These are phyloP conservation scores for Macrolepiota albuminosa DNA, from an alignment of 768 basidiomycete genomes.

Conservation along the genomic window DNA sequence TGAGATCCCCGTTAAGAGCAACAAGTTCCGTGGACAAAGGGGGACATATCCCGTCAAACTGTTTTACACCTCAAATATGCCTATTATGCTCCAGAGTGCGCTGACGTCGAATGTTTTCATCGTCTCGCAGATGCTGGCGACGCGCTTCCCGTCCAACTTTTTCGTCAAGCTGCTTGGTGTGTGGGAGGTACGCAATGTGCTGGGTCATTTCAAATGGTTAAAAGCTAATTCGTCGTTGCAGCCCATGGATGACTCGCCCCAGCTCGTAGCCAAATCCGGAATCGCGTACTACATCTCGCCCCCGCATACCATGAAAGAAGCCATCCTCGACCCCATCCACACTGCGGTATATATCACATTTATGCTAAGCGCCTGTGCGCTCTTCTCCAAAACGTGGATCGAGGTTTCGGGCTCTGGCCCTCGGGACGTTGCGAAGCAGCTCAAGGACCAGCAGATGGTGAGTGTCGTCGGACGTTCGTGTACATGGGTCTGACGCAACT, in stretches of 20 bases:
- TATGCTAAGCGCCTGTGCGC: constrained; percentile 89
- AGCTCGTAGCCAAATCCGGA: constrained; percentile 85
- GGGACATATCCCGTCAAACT: constrained; percentile 96
- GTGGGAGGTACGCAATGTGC: constrained; percentile 79
- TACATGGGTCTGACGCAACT: neutral
- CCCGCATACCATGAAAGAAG: constrained; percentile 88
- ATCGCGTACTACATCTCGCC: constrained; percentile 98
- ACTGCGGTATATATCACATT: constrained; percentile 87
- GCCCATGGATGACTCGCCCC: constrained; percentile 93
- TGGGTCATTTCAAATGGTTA: neutral
- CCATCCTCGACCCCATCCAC: constrained; percentile 90
- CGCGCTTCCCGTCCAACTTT: constrained; percentile 87
- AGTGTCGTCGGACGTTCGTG: constrained; percentile 6
- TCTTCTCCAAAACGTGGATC: constrained; percentile 99
- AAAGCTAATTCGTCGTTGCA: constrained; percentile 22
- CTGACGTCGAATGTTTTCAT: constrained; percentile 94
- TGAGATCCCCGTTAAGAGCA: constrained; percentile 97
- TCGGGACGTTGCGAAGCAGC: constrained; percentile 93
- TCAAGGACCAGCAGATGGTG: constrained; percentile 98
- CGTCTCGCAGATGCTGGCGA: constrained; percentile 91
- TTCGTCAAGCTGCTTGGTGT: constrained; percentile 87
- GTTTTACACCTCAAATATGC: constrained; percentile 99
- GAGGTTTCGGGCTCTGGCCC: constrained; percentile 97
- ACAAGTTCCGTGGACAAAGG: constrained; percentile 93
- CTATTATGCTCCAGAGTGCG: constrained; percentile 97